Evolutionary conservation across 192 early-diverging fungal species (phyloP), one percentile per base, ranked within the genome.

Genomic region (Mortierella antarctica): DNA sequence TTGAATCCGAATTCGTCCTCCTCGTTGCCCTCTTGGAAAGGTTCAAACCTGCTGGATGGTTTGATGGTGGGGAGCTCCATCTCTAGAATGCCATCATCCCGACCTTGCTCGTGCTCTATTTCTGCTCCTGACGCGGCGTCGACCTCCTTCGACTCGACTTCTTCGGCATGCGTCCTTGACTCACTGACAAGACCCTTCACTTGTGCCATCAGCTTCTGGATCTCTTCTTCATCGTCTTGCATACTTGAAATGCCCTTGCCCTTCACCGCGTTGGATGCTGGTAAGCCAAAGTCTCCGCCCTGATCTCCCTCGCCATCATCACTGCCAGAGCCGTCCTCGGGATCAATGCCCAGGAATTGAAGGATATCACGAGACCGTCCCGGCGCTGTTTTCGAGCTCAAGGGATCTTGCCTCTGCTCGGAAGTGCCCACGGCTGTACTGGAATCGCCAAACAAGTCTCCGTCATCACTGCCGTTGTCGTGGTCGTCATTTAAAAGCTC

Each of bases 121-220:
- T 56, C 59, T 8, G 14, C 14, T 42, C 39, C 17, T 10, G n/a
- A 40, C 18, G 55, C 59, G 13, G 7, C 15, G 10, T 41, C 56
- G 13, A 56, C 11, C 18, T 62, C 69, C 17, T 68, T 53, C 6
- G 49, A 49, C 21, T 64, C 70, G 6, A 72, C 23, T 1, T 71
- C 65, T 44, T 52, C 41, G 10, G 47, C 39, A 52, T 68, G 23
- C 13, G 15, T 40, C 45, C 44, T 72, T 21, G 77, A 80, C 14
- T 80, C 77, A 1, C 67, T 64, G 23, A 80, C 77, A 7, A 80
- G 70, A 9, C 65, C 70, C 41, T 80, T 80, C 12, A 80, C 77
- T 53, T 64, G 64, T 54, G 70, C 65, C n/a, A 80, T 58, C 54
- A 80, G 48, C 0, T 46, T 55, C 17, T 71, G 20, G 45, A 80